Evolutionary conservation across 78 protist species (phyloP).

Genomic region (Isochrysis galbana): DNA sequence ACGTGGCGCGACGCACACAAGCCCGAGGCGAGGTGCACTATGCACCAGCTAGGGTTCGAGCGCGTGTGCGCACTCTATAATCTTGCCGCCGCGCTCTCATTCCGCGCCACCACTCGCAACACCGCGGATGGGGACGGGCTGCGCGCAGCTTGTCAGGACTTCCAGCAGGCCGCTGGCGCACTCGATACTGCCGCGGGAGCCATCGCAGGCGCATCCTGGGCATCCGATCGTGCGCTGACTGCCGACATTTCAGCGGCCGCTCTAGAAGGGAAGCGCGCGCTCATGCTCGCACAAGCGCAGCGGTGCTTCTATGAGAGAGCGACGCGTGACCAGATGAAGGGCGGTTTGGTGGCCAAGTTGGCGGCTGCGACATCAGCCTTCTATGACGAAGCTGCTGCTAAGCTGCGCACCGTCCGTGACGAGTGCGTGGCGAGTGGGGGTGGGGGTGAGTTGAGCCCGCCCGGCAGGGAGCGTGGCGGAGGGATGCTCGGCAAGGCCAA

Average conservation of each 20-base stretch:
- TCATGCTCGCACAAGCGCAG: constrained; percentile 18
- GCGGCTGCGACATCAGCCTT: neutral
- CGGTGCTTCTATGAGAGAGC: neutral
- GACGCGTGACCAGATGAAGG: neutral
- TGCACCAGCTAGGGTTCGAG: neutral
- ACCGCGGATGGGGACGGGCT: neutral
- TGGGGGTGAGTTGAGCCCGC: too few species aligned
- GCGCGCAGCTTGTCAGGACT: neutral
- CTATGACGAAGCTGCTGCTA: neutral
- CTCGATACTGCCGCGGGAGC: neutral
- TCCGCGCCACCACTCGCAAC: neutral
- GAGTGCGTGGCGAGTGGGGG: too few species aligned
- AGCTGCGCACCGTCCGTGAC: too few species aligned
- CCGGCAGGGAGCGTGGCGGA: too few species aligned
- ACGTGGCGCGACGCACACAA: neutral
- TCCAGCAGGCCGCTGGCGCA: neutral
- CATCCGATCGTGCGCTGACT: neutral
- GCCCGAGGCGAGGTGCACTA: neutral
- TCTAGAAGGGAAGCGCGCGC: neutral
- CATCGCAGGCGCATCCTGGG: neutral
- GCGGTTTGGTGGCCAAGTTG: neutral
- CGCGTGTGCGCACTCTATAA: neutral
- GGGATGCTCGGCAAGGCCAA: too few species aligned
- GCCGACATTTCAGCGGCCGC: neutral
- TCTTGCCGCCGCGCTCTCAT: constrained; percentile 1